Percentiles rank a stretch among this genome's conserved stretches.
phyloP scores from a whole-genome alignment of 805 yeast genomes.

The Novakomyces olei region DNA sequence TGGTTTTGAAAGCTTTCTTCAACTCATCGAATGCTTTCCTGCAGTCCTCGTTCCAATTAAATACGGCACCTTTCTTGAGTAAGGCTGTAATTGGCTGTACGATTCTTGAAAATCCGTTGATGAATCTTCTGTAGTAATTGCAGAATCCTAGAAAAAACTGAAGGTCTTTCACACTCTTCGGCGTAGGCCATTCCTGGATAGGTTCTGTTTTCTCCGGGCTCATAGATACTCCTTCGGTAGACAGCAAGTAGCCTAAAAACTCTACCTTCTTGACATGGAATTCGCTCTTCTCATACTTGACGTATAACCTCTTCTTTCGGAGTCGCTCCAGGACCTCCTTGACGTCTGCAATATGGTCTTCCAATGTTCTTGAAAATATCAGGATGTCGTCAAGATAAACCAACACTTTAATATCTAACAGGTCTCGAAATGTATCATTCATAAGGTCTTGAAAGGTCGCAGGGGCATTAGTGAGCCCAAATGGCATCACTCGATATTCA shows the following conservation, averaged over 20 bases:
- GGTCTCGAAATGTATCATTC: slow-evolving; percentile 5
- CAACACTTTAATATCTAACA: slow-evolving; percentile 5
- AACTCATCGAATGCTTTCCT: too few relatives aligned
- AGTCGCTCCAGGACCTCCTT: not conserved
- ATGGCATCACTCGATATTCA: slow-evolving; percentile 13
- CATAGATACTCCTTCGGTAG: slow-evolving; percentile 5
- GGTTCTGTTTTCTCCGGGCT: slow-evolving; percentile 2
- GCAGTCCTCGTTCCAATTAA: too few relatives aligned
- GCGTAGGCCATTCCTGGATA: slow-evolving; percentile 6
- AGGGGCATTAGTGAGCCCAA: slow-evolving; percentile 13
- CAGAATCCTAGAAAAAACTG: slow-evolving; percentile 3
- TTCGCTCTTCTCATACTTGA: slow-evolving; percentile 7
- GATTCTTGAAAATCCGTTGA: too few relatives aligned
- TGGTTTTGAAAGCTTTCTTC: too few relatives aligned
- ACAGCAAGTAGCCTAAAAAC: slow-evolving; percentile 5
- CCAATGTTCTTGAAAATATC: slow-evolving; percentile 3
- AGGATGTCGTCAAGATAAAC: slow-evolving; percentile 11
- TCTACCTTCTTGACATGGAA: slow-evolving; percentile 5
- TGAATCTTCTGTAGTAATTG: slow-evolving; percentile 2
- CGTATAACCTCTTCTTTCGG: slow-evolving; percentile 4
- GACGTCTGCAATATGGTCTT: slow-evolving; percentile 5
- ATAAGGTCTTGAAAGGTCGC: slow-evolving; percentile 10
- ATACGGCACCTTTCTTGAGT: too few relatives aligned
- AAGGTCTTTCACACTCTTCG: slow-evolving; percentile 5
- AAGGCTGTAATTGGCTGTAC: not conserved